Conservation (phyloP, 805 yeast species). For the Starmerella apis region DNA sequence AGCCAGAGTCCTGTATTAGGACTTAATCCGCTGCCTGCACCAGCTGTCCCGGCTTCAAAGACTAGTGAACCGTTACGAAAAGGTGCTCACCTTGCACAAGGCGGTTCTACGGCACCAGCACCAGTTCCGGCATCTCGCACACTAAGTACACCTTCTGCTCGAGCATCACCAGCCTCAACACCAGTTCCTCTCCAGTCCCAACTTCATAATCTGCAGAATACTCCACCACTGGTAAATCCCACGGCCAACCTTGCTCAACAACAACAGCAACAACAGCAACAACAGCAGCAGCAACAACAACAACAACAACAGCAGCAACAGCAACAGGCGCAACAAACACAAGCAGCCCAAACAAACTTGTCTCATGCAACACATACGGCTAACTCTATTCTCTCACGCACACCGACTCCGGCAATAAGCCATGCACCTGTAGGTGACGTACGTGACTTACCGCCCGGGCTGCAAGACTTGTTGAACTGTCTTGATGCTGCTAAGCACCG, state of each 20-base stretch:
- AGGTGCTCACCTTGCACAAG: conserved; percentile 23
- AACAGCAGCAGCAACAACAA: background rate
- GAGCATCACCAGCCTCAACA: conserved; percentile 3
- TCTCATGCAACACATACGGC: background rate
- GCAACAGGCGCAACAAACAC: conserved; percentile 4
- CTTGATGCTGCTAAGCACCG: conserved; percentile 38
- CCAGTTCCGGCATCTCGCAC: conserved; percentile 8
- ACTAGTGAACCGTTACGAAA: conserved; percentile 14
- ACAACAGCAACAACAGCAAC: background rate
- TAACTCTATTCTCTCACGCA: background rate
- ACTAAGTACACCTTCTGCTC: background rate
- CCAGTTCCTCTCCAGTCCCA: background rate
- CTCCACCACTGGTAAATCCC: background rate
- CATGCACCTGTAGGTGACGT: background rate
- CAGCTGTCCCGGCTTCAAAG: conserved; percentile 24
- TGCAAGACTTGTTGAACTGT: conserved; percentile 33
- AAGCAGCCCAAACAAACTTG: background rate
- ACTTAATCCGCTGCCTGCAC: conserved; percentile 28
- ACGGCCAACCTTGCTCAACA: background rate
- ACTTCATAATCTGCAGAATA: background rate
- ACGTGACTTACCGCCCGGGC: conserved; percentile 33
- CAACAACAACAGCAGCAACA: background rate
- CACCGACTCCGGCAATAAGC: background rate
- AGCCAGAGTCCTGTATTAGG: conserved; percentile 18
- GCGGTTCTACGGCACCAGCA: conserved; percentile 22